Evolutionary conservation across 768 basidiomycete species (phyloP), one percentile per base, ranked within the genome.

Genomic region (Boletellus ananas): DNA sequence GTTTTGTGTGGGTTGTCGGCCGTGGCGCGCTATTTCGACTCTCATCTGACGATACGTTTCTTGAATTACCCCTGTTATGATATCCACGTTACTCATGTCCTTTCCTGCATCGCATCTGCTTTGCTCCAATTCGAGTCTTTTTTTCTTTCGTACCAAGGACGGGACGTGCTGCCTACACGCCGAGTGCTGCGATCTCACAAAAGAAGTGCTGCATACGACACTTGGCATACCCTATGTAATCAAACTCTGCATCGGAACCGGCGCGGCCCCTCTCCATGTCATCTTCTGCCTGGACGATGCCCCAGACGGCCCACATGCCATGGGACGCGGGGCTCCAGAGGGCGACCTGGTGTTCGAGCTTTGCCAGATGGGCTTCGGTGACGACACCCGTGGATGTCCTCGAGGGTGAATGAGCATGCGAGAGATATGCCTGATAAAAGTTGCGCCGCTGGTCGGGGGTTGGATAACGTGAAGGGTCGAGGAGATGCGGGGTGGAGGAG

Each of bases 231-330:
- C 76, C 75, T 54, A 97, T 68, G 68, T 97, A 96, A 69, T 98
- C 89, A 64, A 96, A 98, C 57, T 94, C 95, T 14, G 79, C 79
- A 57, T 82, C 77, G 34, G 13, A 33, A 68, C 72, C 39, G 76
- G 16, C 14, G 14, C 37, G 78, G 35, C 75, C 72, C 16, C 70
- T 76, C 58, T 85, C 79, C 7, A 91, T 55, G 57, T 85, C 80
- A 57, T 91, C 89, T 55, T 80, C 80, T 6, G 90, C 92, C 68
- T 95, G 93, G 5, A 98, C 83, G 55, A 98, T 76, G 8, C 90
- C 93, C 96, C 96, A 99, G 38, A 97, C 72, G 7, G 89, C 84
- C 94, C 95, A 98, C 79, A 87, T 85, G 12, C 80, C 93, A 59
- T 94, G 91, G 18, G 87, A 87, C 4, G 90, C 85, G 11, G 94